phyloP scores from a whole-genome alignment of 2,329 filamentous ascomycete species.

The Neonectria coccinea region DNA sequence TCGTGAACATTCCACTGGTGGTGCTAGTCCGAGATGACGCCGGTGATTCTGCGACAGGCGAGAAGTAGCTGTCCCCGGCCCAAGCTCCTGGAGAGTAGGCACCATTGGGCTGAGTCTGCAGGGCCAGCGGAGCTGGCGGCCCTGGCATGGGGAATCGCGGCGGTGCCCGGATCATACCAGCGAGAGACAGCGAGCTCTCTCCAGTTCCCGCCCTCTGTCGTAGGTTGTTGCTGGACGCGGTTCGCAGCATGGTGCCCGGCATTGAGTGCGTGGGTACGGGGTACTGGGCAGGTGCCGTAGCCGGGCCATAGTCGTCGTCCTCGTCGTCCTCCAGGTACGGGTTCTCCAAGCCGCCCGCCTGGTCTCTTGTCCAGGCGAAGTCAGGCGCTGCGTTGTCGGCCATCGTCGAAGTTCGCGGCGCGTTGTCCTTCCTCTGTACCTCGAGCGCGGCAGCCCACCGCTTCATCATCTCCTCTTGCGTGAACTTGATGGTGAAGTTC shows the following conservation, averaged over 20 bases:
- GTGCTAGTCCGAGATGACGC: constrained; percentile 80
- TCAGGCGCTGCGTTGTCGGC: constrained; percentile 71
- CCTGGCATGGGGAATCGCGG: constrained; percentile 78
- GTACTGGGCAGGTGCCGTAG: constrained; percentile 52
- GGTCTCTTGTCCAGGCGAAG: constrained; percentile 82
- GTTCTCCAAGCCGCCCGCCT: constrained; percentile 78
- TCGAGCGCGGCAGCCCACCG: constrained; percentile 90
- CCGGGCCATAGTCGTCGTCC: constrained; percentile 64
- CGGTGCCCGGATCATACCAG: constrained; percentile 68
- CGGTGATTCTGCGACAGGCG: constrained; percentile 83
- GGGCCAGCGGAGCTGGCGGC: constrained; percentile 69
- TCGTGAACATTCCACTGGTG: constrained; percentile 77
- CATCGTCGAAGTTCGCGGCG: constrained; percentile 60
- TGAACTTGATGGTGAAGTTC: constrained; percentile 94
- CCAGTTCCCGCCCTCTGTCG: constrained; percentile 81
- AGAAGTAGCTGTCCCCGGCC: constrained; percentile 90
- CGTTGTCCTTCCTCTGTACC: constrained; percentile 74
- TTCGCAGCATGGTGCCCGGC: constrained; percentile 47
- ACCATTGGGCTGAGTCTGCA: constrained; percentile 69
- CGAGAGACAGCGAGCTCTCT: constrained; percentile 72
- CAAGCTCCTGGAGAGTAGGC: constrained; percentile 71
- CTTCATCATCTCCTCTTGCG: constrained; percentile 90
- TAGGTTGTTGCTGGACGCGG: constrained; percentile 78
- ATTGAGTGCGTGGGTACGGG: constrained; percentile 46
- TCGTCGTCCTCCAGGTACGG: constrained; percentile 78